Evolutionary conservation across 768 basidiomycete species (phyloP).

Genomic region (Fistulinella prunicolor): DNA sequence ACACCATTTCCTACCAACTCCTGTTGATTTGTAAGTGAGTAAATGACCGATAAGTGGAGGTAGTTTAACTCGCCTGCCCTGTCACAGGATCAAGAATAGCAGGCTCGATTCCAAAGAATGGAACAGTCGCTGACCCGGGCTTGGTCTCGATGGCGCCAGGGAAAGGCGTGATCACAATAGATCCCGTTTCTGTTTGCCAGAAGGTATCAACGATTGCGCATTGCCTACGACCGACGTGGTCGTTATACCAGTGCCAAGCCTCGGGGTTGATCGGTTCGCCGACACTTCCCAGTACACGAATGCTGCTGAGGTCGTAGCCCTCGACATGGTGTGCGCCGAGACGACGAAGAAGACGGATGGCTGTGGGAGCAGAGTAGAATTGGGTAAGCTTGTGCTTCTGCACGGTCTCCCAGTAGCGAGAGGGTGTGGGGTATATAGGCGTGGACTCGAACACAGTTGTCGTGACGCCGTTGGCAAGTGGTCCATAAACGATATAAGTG

Average conservation of each 20-base stretch:
- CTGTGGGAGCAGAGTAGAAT: slow-evolving; percentile 92
- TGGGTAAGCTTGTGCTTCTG: slow-evolving; percentile 92
- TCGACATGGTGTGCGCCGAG: slow-evolving; percentile 86
- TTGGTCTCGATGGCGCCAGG: slow-evolving; percentile 96
- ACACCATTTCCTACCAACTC: slow-evolving; percentile 77
- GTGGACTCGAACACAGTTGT: slow-evolving; percentile 95
- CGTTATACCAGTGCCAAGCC: slow-evolving; percentile 99
- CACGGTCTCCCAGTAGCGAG: slow-evolving; percentile 96
- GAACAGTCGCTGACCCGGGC: slow-evolving; percentile 94
- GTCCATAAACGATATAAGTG: slow-evolving; percentile 96
- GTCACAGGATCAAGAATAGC: slow-evolving; percentile 83
- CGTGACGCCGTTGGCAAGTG: slow-evolving; percentile 79
- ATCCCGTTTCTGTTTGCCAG: slow-evolving; percentile 99
- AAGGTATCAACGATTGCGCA: slow-evolving; percentile 95
- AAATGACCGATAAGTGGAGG: not conserved
- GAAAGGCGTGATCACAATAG: slow-evolving; percentile 91
- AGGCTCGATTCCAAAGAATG: slow-evolving; percentile 94
- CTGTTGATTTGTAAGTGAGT: slow-evolving; percentile 25
- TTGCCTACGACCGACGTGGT: slow-evolving; percentile 82
- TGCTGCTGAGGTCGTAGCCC: slow-evolving; percentile 71
- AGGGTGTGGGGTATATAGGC: slow-evolving; percentile 93
- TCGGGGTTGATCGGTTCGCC: slow-evolving; percentile 99
- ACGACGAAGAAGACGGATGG: slow-evolving; percentile 87
- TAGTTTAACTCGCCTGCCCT: slow-evolving; percentile 49
- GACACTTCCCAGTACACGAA: slow-evolving; percentile 89